Conservation (phyloP, 2,329 filamentous ascomycete species). For the Trichoderma koningiopsis region DNA sequence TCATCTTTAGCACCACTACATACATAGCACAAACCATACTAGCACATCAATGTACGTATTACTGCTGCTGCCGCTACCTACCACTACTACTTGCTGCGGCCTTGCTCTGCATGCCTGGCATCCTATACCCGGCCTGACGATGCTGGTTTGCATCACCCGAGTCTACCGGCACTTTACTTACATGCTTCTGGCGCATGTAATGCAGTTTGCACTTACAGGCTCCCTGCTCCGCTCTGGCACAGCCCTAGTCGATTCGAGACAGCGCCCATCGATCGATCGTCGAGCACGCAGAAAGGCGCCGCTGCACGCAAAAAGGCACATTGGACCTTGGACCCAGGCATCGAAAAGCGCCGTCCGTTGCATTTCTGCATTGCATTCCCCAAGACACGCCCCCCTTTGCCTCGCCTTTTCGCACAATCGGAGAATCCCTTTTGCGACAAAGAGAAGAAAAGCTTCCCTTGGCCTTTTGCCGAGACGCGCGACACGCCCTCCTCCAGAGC, state of each 20-base stretch:
- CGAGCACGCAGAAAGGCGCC: background rate
- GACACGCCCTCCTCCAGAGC: constrained; percentile 6
- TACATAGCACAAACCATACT: background rate
- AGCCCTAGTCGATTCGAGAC: constrained; percentile 18
- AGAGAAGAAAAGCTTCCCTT: background rate
- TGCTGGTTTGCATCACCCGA: constrained; percentile 1
- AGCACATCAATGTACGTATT: constrained; percentile 5
- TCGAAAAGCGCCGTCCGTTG: constrained; percentile 2
- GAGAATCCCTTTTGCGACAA: background rate
- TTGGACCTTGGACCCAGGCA: background rate
- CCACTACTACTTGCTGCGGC: background rate
- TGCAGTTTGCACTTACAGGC: constrained; percentile 18
- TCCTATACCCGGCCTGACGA: background rate
- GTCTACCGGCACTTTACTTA: constrained; percentile 11
- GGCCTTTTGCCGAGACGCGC: constrained; percentile 4
- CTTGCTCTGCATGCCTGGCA: background rate
- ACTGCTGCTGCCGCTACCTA: background rate
- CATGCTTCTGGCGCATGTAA: constrained; percentile 20
- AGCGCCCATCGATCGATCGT: constrained; percentile 18
- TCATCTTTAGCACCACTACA: background rate
- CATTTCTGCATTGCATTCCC: constrained; percentile 16
- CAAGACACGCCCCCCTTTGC: constrained; percentile 11
- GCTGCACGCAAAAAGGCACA: background rate
- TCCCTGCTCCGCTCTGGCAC: constrained; percentile 22
- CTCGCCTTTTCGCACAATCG: background rate